Conservation (phyloP, 2,329 filamentous ascomycete genomes). For the Hypoxylon sp. region DNA sequence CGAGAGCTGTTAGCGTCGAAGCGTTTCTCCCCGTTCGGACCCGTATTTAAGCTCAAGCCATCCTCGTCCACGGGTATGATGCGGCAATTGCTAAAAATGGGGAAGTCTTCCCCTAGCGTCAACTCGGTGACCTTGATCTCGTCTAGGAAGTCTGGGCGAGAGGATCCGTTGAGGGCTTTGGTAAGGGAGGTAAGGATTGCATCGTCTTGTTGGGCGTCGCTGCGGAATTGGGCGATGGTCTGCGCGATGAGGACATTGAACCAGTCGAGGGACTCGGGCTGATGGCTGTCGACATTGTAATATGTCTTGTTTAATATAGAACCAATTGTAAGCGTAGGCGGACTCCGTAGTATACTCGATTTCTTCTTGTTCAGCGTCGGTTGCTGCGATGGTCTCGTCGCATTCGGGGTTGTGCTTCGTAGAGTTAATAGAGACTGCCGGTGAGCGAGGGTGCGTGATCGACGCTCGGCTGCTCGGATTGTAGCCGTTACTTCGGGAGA, state of each 20-base stretch:
- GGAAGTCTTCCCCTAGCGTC: constrained; percentile 95
- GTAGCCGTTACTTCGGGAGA: constrained; percentile 85
- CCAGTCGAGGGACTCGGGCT: constrained; percentile 97
- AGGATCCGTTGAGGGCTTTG: constrained; percentile 86
- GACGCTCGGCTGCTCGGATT: constrained; percentile 80
- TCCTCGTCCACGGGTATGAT: constrained; percentile 93
- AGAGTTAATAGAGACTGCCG: constrained; percentile 79
- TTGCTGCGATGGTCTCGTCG: constrained; percentile 55
- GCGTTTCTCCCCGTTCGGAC: constrained; percentile 60
- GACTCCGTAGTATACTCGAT: constrained; percentile 79
- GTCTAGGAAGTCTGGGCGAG: constrained; percentile 91
- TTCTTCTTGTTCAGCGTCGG: constrained; percentile 73
- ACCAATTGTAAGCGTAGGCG: constrained; percentile 86
- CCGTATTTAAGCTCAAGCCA: constrained; percentile 69
- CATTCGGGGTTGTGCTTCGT: constrained; percentile 58
- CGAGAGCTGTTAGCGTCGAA: constrained; percentile 64
- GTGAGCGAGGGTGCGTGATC: constrained; percentile 81
- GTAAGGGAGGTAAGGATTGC: constrained; percentile 89
- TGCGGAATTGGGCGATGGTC: constrained; percentile 94
- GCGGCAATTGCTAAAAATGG: constrained; percentile 98
- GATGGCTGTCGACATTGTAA: constrained; percentile 95
- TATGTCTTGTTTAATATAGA: constrained; percentile 97
- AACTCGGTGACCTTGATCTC: constrained; percentile 95
- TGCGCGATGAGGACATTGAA: constrained; percentile 98
- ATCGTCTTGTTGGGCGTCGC: constrained; percentile 91